These are phyloP conservation scores for Plasmodium vivax DNA, from an alignment of 169 alveolate species.

Conservation along the genomic window DNA sequence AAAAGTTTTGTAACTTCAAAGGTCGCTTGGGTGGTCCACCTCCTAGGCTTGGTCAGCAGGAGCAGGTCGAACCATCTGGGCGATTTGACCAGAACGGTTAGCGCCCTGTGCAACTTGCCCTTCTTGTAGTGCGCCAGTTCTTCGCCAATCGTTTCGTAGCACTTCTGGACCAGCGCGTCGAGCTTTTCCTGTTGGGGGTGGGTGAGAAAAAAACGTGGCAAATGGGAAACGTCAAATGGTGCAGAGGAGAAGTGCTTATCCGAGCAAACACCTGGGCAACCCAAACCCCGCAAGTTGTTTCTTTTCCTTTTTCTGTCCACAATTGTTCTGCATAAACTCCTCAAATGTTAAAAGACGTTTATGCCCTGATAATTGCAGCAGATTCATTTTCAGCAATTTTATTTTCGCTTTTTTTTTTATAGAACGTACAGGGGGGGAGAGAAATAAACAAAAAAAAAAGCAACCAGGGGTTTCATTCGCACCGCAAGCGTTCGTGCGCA, in stretches of 20 bases:
- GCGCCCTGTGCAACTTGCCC: conserved; percentile 96
- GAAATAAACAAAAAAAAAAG: conserved; percentile 7
- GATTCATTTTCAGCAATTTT: conserved; percentile 60
- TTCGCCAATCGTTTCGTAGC: conserved; percentile 81
- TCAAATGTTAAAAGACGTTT: conserved; percentile 40
- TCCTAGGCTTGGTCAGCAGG: conserved; percentile 92
- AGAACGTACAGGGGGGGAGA: background rate
- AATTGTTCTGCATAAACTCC: conserved; percentile 52
- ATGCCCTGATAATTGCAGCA: conserved; percentile 46
- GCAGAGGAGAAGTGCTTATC: background rate
- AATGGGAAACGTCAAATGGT: background rate
- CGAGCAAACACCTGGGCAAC: background rate
- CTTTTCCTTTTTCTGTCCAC: conserved; percentile 9
- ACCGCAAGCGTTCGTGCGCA: background rate
- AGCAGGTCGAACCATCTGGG: conserved; percentile 95
- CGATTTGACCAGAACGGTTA: conserved; percentile 92
- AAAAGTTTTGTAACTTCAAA: conserved; percentile 93
- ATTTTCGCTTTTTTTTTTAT: conserved; percentile 26
- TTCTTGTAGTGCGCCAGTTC: conserved; percentile 84
- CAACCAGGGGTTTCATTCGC: background rate
- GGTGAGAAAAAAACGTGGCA: too few relatives aligned
- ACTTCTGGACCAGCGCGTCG: conserved; percentile 38
- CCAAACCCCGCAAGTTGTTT: background rate
- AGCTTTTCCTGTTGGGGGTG: background rate
- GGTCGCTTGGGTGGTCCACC: conserved; percentile 96